Conservation (phyloP, 371 early-diverging fungal species). For the Apophysomyces ossiformis region DNA sequence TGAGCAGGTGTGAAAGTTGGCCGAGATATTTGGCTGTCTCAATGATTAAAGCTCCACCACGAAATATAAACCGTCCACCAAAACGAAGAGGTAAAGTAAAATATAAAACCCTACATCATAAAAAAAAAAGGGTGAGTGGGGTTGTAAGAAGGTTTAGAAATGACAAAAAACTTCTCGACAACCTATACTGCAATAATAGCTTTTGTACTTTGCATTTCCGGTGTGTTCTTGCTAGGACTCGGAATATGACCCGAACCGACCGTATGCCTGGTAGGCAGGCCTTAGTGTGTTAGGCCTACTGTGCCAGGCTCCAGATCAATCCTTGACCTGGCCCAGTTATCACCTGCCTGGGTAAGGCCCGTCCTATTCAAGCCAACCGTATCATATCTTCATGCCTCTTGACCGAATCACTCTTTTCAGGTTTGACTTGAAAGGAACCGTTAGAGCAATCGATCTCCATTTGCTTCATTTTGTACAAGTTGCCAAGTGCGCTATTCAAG, state of each 20-base stretch:
- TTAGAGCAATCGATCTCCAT: constrained; percentile 17
- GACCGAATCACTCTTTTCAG: constrained; percentile 22
- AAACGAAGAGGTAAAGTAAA: constrained; percentile 28
- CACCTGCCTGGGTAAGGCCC: too few species aligned
- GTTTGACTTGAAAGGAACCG: constrained; percentile 28
- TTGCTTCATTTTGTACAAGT: constrained; percentile 29
- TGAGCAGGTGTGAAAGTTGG: constrained; percentile 25
- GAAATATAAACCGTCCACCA: constrained; percentile 19
- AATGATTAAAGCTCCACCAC: constrained; percentile 31
- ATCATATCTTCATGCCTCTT: constrained; percentile 30
- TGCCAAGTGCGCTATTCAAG: neutral
- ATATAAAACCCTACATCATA: constrained; percentile 28
- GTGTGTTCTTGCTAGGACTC: constrained; percentile 25
- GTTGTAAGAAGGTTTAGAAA: neutral
- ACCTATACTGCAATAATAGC: constrained; percentile 25
- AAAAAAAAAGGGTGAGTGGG: constrained; percentile 10
- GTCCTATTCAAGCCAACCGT: too few species aligned
- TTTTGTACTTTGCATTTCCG: constrained; percentile 20
- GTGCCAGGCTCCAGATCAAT: too few species aligned
- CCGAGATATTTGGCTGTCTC: constrained; percentile 27
- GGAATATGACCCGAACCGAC: too few species aligned
- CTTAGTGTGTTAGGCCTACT: too few species aligned
- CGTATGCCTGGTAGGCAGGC: too few species aligned
- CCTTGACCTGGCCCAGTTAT: too few species aligned
- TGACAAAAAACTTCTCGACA: constrained; percentile 21